Base-by-base conservation (phyloP, 1,284 basidiomycete species). In the Xerocomus cyaneibrunnescens region DNA sequence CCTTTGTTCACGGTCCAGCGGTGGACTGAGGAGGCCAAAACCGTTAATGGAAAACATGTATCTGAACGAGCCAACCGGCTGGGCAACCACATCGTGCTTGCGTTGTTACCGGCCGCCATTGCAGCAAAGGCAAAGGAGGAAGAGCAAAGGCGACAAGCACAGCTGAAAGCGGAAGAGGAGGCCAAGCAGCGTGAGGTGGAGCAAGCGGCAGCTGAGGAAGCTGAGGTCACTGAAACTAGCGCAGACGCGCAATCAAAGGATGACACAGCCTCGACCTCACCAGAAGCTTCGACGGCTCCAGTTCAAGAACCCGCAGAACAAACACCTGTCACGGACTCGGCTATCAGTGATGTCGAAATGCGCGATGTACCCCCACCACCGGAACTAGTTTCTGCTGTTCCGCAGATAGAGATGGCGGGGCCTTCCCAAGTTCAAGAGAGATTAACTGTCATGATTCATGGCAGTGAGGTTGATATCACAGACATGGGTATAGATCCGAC, bases 401-500 rank as follows among this genome's bases (percentile, higher is more conserved):
- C 50, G 9, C 64, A 52, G 27, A 42, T 22, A 17, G 69, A 68
- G 23, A 45, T 21, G 7, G 54, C 56, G 9, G 71, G 69, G n/a
- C 53, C 74, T 23, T 74, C 75, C 3, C 66, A 64, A 36, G 62
- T 14, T 21, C 63, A 68, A 22, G 77, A 83, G 49, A 78, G 94
- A 35, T 78, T 95, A 13, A 92, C 89, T 2, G 89, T 98, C 63
- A 80, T 81, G 70, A 92, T 99, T 52, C 89, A 95, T 68, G 97
- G 96, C 43, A 89, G 84, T 56, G 80, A 87, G n/a, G 92, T 99
- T 27, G 97, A 99, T 68, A 99, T 99, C 65, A 99, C 97, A 9
- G 94, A 98, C 64, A 96, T 94, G 14, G 97, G 97, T 8, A 98
- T 99, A 64, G 97, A 99, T 68, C 94, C 95, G 2, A 95, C 92